Conservation (phyloP, 1,284 basidiomycete species). For the Ustilago loliicola region DNA sequence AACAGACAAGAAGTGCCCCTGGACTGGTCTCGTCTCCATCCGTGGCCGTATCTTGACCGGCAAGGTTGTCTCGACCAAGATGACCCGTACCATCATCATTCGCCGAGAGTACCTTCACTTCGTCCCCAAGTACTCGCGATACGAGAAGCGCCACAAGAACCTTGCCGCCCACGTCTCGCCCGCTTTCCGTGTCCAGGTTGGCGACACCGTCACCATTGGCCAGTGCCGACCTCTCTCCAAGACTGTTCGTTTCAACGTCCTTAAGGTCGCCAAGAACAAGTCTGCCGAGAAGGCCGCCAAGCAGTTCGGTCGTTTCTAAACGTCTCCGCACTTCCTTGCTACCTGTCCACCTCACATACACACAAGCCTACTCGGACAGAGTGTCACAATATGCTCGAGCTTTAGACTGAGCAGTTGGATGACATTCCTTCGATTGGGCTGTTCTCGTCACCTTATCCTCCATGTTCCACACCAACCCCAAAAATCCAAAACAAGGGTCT, state of each 20-base stretch:
- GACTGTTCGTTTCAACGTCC: conserved; percentile 98
- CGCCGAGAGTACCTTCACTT: conserved; percentile 97
- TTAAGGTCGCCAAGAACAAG: conserved; percentile 79
- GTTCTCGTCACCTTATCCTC: not conserved
- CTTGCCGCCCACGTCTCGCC: conserved; percentile 96
- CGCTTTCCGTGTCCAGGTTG: conserved; percentile 86
- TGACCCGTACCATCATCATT: conserved; percentile 98
- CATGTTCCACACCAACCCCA: conserved; percentile 1
- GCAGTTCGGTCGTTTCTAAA: conserved; percentile 93
- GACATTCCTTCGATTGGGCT: not conserved
- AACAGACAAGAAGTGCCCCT: conserved; percentile 99
- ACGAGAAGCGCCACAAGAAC: conserved; percentile 86
- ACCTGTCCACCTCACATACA: not conserved
- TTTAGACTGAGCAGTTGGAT: not conserved
- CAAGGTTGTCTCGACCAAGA: conserved; percentile 97
- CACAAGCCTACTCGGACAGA: not conserved
- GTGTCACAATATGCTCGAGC: not conserved
- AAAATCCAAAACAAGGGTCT: conserved; percentile 33
- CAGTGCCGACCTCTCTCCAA: conserved; percentile 99
- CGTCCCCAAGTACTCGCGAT: conserved; percentile 91
- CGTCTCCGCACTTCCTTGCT: conserved; percentile 6
- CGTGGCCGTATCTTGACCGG: conserved; percentile 99
- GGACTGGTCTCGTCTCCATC: conserved; percentile 84
- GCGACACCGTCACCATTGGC: conserved; percentile 95
- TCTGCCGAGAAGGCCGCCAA: conserved; percentile 74